Conservation (phyloP, 2,329 filamentous ascomycete species). For the Tolypocladium tropicale region DNA sequence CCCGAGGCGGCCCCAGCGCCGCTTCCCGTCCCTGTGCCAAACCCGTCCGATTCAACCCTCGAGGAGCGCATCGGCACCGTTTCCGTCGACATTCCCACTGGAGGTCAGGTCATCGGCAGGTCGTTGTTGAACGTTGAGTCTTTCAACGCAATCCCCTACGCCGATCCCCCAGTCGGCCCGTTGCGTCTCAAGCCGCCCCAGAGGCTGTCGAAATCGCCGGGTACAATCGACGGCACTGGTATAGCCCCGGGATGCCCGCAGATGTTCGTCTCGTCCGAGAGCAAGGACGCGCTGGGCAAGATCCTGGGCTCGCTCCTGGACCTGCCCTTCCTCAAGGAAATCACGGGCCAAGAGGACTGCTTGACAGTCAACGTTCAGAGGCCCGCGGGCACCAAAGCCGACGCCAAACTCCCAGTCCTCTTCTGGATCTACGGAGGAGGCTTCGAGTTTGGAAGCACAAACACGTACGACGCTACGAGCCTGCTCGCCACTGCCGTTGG, state of each 20-base stretch:
- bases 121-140: conserved; percentile 44
- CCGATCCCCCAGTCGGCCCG: conserved; percentile 54
- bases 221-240: conserved; percentile 50
- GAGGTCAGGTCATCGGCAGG: conserved; percentile 46
- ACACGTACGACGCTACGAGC: conserved; percentile 40
- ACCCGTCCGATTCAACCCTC: conserved; percentile 10
- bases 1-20: conserved; percentile 9
- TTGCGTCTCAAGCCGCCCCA: conserved; percentile 62
- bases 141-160: conserved; percentile 68
- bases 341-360: conserved; percentile 53
- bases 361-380: conserved; percentile 50
- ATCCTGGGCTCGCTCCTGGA: conserved; percentile 41
- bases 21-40: conserved; percentile 5
- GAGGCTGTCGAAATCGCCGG: conserved; percentile 41
- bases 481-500: conserved; percentile 34
- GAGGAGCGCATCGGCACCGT: conserved; percentile 35
- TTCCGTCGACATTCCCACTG: conserved; percentile 43
- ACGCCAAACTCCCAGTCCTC: conserved; percentile 52
- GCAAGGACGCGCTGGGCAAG: conserved; percentile 26
- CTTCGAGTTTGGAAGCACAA: conserved; percentile 43
- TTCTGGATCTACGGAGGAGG: conserved; percentile 65
- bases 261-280: conserved; percentile 48
- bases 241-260: conserved; percentile 59
- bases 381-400: conserved; percentile 42
- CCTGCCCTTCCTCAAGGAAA: conserved; percentile 45